Conservation (phyloP, 345 rosid genomes). For the Sonneratia caseolaris region DNA sequence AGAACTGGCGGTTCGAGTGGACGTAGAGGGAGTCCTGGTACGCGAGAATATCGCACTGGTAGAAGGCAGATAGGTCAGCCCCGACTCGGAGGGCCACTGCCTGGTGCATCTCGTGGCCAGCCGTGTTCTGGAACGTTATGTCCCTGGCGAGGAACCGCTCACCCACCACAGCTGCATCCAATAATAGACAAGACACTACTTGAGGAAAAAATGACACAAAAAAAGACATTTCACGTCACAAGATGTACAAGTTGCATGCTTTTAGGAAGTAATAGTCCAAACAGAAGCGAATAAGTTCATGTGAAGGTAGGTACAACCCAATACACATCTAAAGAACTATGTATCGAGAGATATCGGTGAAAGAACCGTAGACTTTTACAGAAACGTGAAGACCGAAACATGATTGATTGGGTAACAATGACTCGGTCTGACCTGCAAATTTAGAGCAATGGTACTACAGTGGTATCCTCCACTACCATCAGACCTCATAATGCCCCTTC, state of each 20-base stretch:
- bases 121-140: constrained; percentile 73
- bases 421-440: neutral
- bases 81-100: constrained; percentile 53
- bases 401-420: neutral
- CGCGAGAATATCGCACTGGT: constrained; percentile 64
- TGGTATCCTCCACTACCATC: neutral
- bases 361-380: neutral
- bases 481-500: no score
- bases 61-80: constrained; percentile 66
- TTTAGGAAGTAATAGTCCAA: no score
- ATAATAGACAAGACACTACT: neutral
- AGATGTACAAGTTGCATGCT: neutral
- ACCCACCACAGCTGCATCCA: constrained; percentile 59
- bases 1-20: constrained; percentile 52
- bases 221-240: neutral
- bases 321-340: neutral
- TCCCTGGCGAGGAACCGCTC: constrained; percentile 60
- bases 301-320: neutral
- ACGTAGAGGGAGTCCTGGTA: constrained; percentile 63
- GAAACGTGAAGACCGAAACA: neutral
- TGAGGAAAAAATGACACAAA: no score
- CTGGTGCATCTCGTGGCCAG: constrained; percentile 50
- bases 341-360: no score
- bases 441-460: neutral
- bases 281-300: neutral